phyloP scores from a whole-genome alignment of 2,329 filamentous ascomycete species.

The Clonostachys sp. region DNA sequence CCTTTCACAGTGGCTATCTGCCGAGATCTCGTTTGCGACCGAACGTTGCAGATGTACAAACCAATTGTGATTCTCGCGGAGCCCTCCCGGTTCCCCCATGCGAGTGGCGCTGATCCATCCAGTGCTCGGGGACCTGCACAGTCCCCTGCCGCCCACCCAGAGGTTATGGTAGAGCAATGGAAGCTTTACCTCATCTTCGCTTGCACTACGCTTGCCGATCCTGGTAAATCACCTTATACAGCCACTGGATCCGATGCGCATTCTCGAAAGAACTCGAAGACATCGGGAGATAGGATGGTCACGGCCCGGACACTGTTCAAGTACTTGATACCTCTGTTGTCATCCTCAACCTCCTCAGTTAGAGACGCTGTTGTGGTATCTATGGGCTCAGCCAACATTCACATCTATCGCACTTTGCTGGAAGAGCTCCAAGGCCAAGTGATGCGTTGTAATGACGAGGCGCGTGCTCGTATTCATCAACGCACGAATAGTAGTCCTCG shows the following conservation, averaged over 20 bases:
- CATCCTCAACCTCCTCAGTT: conserved; percentile 73
- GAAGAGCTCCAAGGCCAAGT: conserved; percentile 88
- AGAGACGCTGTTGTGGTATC: conserved; percentile 87
- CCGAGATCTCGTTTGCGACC: conserved; percentile 86
- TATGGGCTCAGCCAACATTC: conserved; percentile 90
- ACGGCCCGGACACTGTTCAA: conserved; percentile 88
- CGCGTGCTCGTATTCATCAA: conserved; percentile 80
- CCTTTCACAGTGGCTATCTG: conserved; percentile 88
- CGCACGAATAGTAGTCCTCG: conserved; percentile 78
- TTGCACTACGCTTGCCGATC: conserved; percentile 87
- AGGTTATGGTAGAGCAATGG: conserved; percentile 94
- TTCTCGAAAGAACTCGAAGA: conserved; percentile 73
- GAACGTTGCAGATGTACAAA: conserved; percentile 89
- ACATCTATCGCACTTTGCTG: conserved; percentile 85
- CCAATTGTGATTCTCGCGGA: conserved; percentile 77
- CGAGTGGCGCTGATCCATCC: conserved; percentile 56
- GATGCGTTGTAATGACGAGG: conserved; percentile 81
- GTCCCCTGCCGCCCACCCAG: conserved; percentile 69
- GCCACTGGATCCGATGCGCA: conserved; percentile 59
- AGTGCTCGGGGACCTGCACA: conserved; percentile 46
- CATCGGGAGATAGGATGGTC: conserved; percentile 71
- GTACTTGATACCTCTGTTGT: conserved; percentile 82
- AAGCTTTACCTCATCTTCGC: conserved; percentile 96
- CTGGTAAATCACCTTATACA: conserved; percentile 49
- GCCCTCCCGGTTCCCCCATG: conserved; percentile 60